Conservation (phyloP, 2,329 filamentous ascomycete genomes). For the Zopfia rhizophila region DNA sequence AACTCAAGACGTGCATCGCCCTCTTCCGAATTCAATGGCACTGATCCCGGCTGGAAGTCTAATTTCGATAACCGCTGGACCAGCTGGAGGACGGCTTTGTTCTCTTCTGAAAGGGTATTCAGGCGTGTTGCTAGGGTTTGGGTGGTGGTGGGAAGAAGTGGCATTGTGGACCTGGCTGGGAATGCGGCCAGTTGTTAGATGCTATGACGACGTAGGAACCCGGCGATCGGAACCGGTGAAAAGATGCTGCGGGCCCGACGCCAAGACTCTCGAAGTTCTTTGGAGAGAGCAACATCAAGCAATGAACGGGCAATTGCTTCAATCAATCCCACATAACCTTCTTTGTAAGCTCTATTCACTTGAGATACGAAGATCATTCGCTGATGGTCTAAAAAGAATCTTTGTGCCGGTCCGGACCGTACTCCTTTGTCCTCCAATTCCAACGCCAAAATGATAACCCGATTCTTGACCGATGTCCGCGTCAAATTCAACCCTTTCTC, state of each 20-base stretch:
- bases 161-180: slow-evolving; percentile 37
- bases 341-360: too few species aligned
- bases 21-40: slow-evolving; percentile 69
- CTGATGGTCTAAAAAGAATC: too few species aligned
- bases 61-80: slow-evolving; percentile 68
- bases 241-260: slow-evolving; percentile 22
- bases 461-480: slow-evolving; percentile 85
- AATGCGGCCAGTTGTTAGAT: slow-evolving; percentile 37
- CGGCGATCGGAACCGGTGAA: slow-evolving; percentile 8
- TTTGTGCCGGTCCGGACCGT: too few species aligned
- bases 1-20: slow-evolving; percentile 76
- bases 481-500: slow-evolving; percentile 95
- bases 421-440: too few species aligned
- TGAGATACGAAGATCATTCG: too few species aligned
- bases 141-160: slow-evolving; percentile 46
- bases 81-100: slow-evolving; percentile 64
- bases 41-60: slow-evolving; percentile 70
- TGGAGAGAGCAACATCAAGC: too few species aligned
- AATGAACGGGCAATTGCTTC: too few species aligned
- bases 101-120: slow-evolving; percentile 62
- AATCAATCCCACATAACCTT: too few species aligned
- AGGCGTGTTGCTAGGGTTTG: slow-evolving; percentile 60
- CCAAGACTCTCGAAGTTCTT: not conserved
- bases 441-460: slow-evolving; percentile 75
- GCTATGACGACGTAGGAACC: slow-evolving; percentile 40